Base-by-base conservation (phyloP, 202 grass and related monocot genomes). In the Digitaria exilis region DNA sequence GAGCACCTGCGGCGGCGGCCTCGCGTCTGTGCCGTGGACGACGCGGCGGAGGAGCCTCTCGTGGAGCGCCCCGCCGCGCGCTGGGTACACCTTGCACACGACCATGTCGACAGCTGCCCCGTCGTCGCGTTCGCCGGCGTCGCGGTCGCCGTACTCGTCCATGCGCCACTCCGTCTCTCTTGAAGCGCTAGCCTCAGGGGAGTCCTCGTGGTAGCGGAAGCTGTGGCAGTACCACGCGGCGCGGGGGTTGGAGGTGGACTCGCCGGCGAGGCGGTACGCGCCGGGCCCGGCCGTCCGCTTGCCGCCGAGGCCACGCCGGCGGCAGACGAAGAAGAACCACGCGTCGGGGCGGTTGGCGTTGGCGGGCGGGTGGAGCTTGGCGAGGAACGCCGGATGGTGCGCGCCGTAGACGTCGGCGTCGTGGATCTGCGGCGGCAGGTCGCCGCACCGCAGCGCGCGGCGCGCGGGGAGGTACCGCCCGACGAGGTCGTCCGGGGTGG, bases 271-370 rank as follows among this genome's bases (percentile, higher is more conserved):
- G 66, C 86, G 73, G 74, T 83, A 88, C 7, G 74, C 80, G 2
- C 86, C 86, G 28, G 35, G 66, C 0, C 74, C 66, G 3, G 86
- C 80, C 45, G 74, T 26, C 2, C 86, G 86, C 10, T 76, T 74
- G 8, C 85, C 80, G 35, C 86, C 73, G 9, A 24, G 64, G 44
- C 56, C 42, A 5, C 42, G 80, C 4, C 55, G 15, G 10, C 86
- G 86, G 80, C 86, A 88, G 34, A 46, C 74, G 78, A 87, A 87
- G 84, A 87, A 87, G 70, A 87, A 39, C 84, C 84, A 69, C 70
- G n/a, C n/a, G n/a, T 87, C 77, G 73, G 50, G 30, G 9, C 65
- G 79, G 7, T 28, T 2, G 46, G 13, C 35, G 73, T 16, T 37
- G 2, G 80, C 80, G 9, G 74, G 45, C 57, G 80, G 74, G 86